These are phyloP conservation scores for Dichomitus squalens DNA, from an alignment of 1,284 basidiomycete species.

Conservation along the genomic window DNA sequence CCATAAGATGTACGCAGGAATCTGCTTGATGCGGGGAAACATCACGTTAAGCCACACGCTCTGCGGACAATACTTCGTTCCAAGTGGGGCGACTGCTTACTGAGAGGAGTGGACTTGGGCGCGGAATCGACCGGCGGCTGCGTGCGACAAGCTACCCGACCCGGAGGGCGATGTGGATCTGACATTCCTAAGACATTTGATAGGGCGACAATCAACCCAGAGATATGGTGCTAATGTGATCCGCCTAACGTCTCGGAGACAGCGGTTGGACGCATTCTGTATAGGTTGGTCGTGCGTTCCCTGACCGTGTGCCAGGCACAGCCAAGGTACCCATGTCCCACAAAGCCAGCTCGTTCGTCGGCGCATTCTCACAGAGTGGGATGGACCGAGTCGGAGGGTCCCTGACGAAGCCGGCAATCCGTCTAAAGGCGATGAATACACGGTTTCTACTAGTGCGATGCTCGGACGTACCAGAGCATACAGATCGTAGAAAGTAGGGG, in stretches of 20 bases:
- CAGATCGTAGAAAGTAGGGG: not conserved
- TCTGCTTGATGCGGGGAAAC: too few relatives aligned
- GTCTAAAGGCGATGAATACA: not conserved
- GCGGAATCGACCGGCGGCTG: not conserved
- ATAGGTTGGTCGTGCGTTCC: not conserved
- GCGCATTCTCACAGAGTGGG: not conserved
- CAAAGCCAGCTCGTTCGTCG: not conserved
- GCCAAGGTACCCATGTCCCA: not conserved
- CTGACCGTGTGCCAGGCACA: not conserved
- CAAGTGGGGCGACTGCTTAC: not conserved
- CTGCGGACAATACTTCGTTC: not conserved
- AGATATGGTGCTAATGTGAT: not conserved
- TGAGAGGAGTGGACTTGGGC: not conserved
- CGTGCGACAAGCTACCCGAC: not conserved
- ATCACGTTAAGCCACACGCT: not conserved
- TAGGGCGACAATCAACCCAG: slow-evolving; percentile 4
- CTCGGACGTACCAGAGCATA: not conserved
- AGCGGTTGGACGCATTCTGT: not conserved
- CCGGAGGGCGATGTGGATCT: not conserved
- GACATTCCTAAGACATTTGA: not conserved
- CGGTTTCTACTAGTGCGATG: not conserved
- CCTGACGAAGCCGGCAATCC: not conserved
- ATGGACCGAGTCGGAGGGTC: not conserved
- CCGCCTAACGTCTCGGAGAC: not conserved
- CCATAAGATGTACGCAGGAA: too few relatives aligned